Evolutionary conservation across 2,329 filamentous ascomycete species (phyloP).

Genomic region (Fusarium sp.): DNA sequence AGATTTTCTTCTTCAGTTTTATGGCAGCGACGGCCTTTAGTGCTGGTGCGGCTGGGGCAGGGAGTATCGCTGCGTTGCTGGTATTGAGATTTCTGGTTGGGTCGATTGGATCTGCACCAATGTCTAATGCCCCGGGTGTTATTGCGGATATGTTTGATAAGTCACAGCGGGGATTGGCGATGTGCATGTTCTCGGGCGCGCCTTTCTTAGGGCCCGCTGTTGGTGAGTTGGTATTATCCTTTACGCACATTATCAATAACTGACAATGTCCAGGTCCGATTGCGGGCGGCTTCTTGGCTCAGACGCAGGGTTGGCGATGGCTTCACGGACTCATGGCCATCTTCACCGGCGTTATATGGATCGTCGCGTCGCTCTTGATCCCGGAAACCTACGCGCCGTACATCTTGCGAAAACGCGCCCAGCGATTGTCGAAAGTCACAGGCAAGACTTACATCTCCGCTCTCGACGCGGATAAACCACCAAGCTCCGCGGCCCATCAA

Average conservation of each 20-base stretch:
- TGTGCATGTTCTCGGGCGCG: constrained; percentile 65
- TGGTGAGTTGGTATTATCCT: no score
- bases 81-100: background rate
- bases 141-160: constrained; percentile 52
- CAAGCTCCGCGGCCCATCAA: constrained; percentile 56
- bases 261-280: constrained; percentile 57
- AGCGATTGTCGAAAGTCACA: constrained; percentile 29
- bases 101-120: constrained; percentile 2
- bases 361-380: constrained; percentile 57
- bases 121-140: constrained; percentile 4
- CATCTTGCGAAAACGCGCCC: constrained; percentile 40
- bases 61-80: constrained; percentile 65
- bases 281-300: constrained; percentile 66
- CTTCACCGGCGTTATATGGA: constrained; percentile 56
- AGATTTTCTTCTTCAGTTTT: constrained; percentile 68
- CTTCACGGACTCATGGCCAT: constrained; percentile 25
- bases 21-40: constrained; percentile 69
- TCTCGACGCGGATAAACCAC: constrained; percentile 58
- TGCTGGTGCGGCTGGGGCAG: constrained; percentile 65
- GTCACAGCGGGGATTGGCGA: constrained; percentile 62
- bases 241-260: no score
- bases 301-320: constrained; percentile 69
- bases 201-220: constrained; percentile 45
- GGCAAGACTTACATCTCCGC: constrained; percentile 43
- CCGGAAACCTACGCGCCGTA: constrained; percentile 49